Percentiles rank a stretch among this genome's conserved stretches.
Evolutionary conservation across 331 rosid species (phyloP).

Genomic region (Phaseolus coccineus): DNA sequence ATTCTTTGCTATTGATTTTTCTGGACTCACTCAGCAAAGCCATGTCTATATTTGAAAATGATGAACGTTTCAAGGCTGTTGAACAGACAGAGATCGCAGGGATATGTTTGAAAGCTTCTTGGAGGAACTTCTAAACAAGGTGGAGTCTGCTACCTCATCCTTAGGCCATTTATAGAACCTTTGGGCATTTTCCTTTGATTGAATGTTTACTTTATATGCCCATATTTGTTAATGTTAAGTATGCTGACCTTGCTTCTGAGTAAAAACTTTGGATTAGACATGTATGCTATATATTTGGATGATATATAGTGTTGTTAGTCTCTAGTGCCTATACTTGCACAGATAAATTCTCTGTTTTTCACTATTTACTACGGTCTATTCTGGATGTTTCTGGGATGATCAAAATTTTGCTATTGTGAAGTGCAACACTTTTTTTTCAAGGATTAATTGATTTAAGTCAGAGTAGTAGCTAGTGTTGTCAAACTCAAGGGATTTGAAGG

Average conservation of each 20-base stretch:
- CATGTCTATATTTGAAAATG: constrained; percentile 76
- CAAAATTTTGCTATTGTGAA: constrained; percentile 22
- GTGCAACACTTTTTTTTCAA: background rate
- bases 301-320: constrained; percentile 6
- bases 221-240: constrained; percentile 23
- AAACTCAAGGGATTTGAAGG: too few species aligned
- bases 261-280: constrained; percentile 13
- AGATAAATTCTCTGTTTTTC: background rate
- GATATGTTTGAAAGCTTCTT: constrained; percentile 78
- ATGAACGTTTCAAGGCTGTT: constrained; percentile 86
- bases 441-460: constrained; percentile 20
- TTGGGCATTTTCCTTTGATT: constrained; percentile 23
- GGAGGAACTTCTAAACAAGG: constrained; percentile 81
- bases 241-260: constrained; percentile 29
- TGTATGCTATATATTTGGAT: constrained; percentile 24
- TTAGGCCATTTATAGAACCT: constrained; percentile 32
- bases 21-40: constrained; percentile 70
- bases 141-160: constrained; percentile 44
- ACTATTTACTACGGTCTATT: constrained; percentile 20
- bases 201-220: constrained; percentile 18
- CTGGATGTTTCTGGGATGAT: constrained; percentile 1
- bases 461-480: too few species aligned
- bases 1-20: constrained; percentile 33
- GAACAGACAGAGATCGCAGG: constrained; percentile 92
- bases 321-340: constrained; percentile 13